phyloP scores from a whole-genome alignment of 345 rosid genomes.

The Microcos paniculata region DNA sequence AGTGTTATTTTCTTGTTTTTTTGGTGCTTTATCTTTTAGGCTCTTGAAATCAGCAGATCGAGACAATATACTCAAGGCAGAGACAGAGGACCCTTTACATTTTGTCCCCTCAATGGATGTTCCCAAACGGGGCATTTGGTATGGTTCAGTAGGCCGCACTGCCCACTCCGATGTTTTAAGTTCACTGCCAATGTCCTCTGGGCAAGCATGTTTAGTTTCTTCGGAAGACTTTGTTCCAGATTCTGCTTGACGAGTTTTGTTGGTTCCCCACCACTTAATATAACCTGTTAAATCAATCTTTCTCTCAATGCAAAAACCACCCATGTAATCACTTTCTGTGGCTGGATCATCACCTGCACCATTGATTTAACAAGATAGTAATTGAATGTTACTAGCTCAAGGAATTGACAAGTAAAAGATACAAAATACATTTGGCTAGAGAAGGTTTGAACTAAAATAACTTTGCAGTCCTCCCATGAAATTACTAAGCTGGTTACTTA shows the following conservation, averaged over 20 bases:
- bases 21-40: conserved; percentile 77
- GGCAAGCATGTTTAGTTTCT: conserved; percentile 48
- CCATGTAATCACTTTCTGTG: conserved; percentile 65
- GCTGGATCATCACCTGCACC: conserved; percentile 73
- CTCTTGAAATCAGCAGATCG: conserved; percentile 78
- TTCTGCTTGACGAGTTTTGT: conserved; percentile 69
- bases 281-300: conserved; percentile 80
- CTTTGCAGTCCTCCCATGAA: background rate
- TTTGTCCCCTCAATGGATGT: conserved; percentile 43
- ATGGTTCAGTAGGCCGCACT: conserved; percentile 73
- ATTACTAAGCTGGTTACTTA: background rate
- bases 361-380: conserved; percentile 24
- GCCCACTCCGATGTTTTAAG: conserved; percentile 72
- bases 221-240: conserved; percentile 61
- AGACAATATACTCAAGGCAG: conserved; percentile 83
- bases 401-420: background rate
- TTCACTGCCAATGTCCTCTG: conserved; percentile 71
- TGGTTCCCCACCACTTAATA: conserved; percentile 93
- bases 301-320: conserved; percentile 75
- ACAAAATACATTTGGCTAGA: background rate
- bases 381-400: background rate
- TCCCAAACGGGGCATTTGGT: conserved; percentile 83
- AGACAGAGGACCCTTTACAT: conserved; percentile 46
- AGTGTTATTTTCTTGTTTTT: conserved; percentile 51
- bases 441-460: background rate